phyloP scores from a whole-genome alignment of 1,284 basidiomycete genomes.

The Bondarzewia mesenterica region DNA sequence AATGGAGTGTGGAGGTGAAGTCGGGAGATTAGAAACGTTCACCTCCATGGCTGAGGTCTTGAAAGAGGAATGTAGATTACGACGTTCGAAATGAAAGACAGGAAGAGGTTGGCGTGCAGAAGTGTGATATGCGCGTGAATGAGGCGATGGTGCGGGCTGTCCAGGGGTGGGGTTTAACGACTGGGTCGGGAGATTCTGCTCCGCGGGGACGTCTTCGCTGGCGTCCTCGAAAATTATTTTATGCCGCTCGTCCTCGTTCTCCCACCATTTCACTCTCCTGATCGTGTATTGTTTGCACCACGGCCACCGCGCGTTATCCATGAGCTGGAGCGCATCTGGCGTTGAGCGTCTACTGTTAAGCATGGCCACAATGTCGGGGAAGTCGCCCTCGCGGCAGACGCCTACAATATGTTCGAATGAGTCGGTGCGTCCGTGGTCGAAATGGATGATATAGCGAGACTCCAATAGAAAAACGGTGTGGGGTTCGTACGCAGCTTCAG shows the following conservation, averaged over 20 bases:
- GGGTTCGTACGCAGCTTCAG: slow-evolving; percentile 28
- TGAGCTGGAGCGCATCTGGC: slow-evolving; percentile 14
- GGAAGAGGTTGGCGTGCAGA: not conserved
- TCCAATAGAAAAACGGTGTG: slow-evolving; percentile 34
- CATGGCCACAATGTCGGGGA: slow-evolving; percentile 20
- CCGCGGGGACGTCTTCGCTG: not conserved
- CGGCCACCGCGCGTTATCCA: slow-evolving; percentile 36
- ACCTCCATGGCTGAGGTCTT: not conserved
- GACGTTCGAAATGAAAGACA: not conserved
- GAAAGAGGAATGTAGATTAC: not conserved
- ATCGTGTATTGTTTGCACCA: slow-evolving; percentile 13
- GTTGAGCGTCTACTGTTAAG: slow-evolving; percentile 22
- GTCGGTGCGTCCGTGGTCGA: slow-evolving; percentile 25
- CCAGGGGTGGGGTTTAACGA: not conserved
- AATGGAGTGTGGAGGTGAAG: too few relatives aligned
- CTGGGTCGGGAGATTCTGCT: too few relatives aligned
- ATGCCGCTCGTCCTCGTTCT: slow-evolving; percentile 7
- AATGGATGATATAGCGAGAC: slow-evolving; percentile 25
- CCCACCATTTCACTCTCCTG: slow-evolving; percentile 22
- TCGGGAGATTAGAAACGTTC: too few relatives aligned
- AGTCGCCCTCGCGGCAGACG: slow-evolving; percentile 27
- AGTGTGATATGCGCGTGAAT: not conserved
- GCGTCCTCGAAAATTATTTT: not conserved
- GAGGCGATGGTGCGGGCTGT: not conserved
- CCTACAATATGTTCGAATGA: slow-evolving; percentile 26